Base-by-base conservation (phyloP, 495 filamentous ascomycete genomes). In the Penicillium coffeae region DNA sequence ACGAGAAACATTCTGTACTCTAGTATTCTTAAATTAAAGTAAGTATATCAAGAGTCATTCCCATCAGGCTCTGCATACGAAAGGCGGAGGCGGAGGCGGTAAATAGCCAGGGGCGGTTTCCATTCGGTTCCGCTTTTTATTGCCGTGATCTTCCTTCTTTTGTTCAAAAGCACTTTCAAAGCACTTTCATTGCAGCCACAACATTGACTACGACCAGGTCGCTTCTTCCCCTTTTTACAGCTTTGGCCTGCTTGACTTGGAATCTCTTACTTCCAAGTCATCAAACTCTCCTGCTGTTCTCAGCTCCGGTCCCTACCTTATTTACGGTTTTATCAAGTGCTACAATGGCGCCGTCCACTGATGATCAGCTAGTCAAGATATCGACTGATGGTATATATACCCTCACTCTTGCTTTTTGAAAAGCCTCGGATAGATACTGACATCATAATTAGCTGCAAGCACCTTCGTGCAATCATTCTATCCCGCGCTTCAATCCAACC, bases 391-490 rank as follows among this genome's bases (percentile, higher is more conserved):
- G 76, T 79, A 54, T 40, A 48, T 42, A 25, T 0, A 33, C 7
- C 5, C 22, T 14, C 16, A 4, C 4, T 30, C 25, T 30, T 30
- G 25, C n/a, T n/a, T n/a, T n/a, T n/a, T n/a, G n/a, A n/a, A n/a
- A n/a, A n/a, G n/a, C n/a, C n/a, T n/a, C n/a, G 25, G 25, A 4
- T 10, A 6, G 21, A 20, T 34, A 21, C 52, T 62, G 44, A 59
- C 10, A 37, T 33, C 18, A 1, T 13, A 19, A 21, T 20, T 42
- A 80, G 76, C 74, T 36, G 74, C 80, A 14, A 72, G 66, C 47
- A 66, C 70, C 21, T 79, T 83, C 45, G 66, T 80, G 32, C 66
- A 77, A 15, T 64, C 70, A 3, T 83, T 75, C 56, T 79, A 80
- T 48, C 65, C 65, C 0, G 75, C 83, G 3, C 72, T 88, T 8